Evolutionary conservation across 345 rosid genomes (phyloP), one percentile per base, ranked within the genome.

Genomic region (Pseudoturritis turrita): DNA sequence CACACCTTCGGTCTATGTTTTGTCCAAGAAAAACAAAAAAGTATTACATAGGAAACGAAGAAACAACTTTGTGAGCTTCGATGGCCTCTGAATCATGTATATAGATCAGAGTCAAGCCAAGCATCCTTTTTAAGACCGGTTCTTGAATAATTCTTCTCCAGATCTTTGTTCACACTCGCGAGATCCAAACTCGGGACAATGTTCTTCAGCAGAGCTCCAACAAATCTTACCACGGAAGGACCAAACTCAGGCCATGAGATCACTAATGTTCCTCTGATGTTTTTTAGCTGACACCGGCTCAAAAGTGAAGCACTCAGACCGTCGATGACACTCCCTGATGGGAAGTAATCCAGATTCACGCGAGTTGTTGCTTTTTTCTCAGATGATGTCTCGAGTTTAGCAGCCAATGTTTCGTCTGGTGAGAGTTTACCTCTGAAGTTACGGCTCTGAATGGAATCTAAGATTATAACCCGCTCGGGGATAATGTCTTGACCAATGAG

Each of bases 291-390:
- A 57, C 96, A 91, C 10, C 73, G 85, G 70, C 85, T 76, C 80
- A 95, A 83, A 63, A 91, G 72, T 3, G 97, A 89, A 79, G 99
- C 96, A 54, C 89, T 84, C 58, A 91, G 66, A 73, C 99, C 97
- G 51, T 95, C 96, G 8, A 88, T 70, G 76, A 89, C 73, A 74
- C 99, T 95, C 33, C 96, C 97, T 4, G 97, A 91, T 39, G 99
- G 97, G 46, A 87, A 89, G 82, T 91, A 84, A 57, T 88, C 91
- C 4, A 95, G 67, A 64, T 77, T 87, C 54, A 82, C 79, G 4
- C 80, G 81, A 37, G 21, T 71, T 15, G 28, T 46, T 19, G 59
- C 81, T 53, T 78, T 83, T 74, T 90, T 84, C 84, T 86, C 95
- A 2, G 77, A 63, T 0, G 81, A 78, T 36, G 97, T 88, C 84